Base-by-base conservation (phyloP, 2,329 filamentous ascomycete genomes). In the Bretziella fagacearum region DNA sequence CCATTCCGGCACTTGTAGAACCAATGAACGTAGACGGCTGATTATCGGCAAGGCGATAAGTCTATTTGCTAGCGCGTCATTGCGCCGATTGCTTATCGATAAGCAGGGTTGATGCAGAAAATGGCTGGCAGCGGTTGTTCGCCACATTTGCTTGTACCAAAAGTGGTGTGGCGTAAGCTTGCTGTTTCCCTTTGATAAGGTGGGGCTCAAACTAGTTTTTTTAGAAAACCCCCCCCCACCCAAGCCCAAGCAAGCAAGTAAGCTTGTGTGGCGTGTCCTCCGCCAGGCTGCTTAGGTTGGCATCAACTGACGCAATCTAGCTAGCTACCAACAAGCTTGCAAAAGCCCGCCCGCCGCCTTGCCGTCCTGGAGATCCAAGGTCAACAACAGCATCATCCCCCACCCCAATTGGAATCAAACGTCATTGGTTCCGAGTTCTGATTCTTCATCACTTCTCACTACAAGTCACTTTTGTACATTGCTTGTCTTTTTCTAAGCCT, bases 141-240 rank as follows among this genome's bases (percentile, higher is more conserved):
- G 35, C 35, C 35, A 39, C 35, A 39, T 30, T 8, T 7, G 10
- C 1, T 4, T 10, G 22, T 30, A 11, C 22, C 23, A 15, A 43
- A 22, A n/a, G 2, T 6, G 22, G 27, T 23, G 43, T 36, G 43
- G 33, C 33, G 23, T 29, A 27, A 30, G 15, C 13, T n/a, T n/a
- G n/a, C n/a, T 13, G 2, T 7, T 18, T 45, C 35, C 18, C 35
- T 18, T 10, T 39, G 30, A 6, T 4, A 22, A 39, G 35, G 20
- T 39, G 58, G 57, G 51, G 54, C 55, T 59, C 57, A 58, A 61
- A 58, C 56, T 53, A 51, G 10, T 23, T 22, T 8, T 8, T 22
- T n/a, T 22, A 5, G 6, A n/a, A n/a, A n/a, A n/a, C n/a, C n/a
- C n/a, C n/a, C n/a, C n/a, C n/a, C n/a, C n/a, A n/a, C n/a, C n/a